Evolutionary conservation across 1,284 basidiomycete genomes (phyloP).

Genomic region (Moniliophthora roreri): DNA sequence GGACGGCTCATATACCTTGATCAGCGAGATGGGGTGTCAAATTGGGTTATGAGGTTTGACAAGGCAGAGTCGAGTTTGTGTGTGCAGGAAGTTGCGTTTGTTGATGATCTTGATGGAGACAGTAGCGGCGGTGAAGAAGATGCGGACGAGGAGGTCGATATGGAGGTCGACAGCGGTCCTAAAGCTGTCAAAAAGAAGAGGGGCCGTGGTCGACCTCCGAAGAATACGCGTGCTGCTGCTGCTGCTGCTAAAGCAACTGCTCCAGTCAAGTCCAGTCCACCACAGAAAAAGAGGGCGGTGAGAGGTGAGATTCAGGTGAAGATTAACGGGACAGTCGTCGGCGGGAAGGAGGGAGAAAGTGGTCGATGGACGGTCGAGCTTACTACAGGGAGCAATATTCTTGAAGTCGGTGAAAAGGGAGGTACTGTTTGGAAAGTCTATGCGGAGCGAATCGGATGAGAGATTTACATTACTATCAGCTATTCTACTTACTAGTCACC

Average conservation of each 20-base stretch:
- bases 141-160: conserved; percentile 40
- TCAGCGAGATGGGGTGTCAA: conserved; percentile 62
- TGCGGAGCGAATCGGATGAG: conserved; percentile 41
- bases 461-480: not conserved
- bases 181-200: conserved; percentile 41
- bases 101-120: conserved; percentile 45
- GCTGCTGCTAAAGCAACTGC: conserved; percentile 27
- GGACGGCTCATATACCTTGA: conserved; percentile 59
- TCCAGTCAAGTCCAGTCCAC: conserved; percentile 34
- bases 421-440: conserved; percentile 68
- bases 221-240: conserved; percentile 20
- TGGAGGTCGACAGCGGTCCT: conserved; percentile 28
- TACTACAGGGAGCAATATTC: conserved; percentile 49
- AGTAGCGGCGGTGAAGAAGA: conserved; percentile 48
- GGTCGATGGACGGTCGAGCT: conserved; percentile 58
- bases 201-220: conserved; percentile 29
- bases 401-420: conserved; percentile 71
- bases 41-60: conserved; percentile 62
- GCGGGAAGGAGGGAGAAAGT: conserved; percentile 38
- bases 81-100: conserved; percentile 52
- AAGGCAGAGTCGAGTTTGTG: conserved; percentile 51
- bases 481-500: not conserved
- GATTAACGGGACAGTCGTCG: conserved; percentile 46
- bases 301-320: conserved; percentile 52
- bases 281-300: conserved; percentile 36